phyloP scores from a whole-genome alignment of 225 moss, liverwort and hornwort genomes.

The Takakia lepidozioides region DNA sequence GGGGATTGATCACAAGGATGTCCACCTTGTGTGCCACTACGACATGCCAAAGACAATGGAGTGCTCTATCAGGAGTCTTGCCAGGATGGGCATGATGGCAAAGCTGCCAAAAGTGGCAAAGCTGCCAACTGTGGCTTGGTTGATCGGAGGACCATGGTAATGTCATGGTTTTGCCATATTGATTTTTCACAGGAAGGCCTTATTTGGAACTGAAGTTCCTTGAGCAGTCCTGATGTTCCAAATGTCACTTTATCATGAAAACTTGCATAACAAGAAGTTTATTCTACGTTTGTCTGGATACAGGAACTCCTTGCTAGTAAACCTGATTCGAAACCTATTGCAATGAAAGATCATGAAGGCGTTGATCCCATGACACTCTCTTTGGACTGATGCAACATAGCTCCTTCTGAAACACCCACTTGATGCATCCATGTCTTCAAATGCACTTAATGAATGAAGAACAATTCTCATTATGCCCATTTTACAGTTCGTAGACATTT shows the following conservation, averaged over 20 bases:
- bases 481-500: no score
- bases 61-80: constrained; percentile 77
- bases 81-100: constrained; percentile 65
- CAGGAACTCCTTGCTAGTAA: constrained; percentile 57
- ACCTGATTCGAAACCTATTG: constrained; percentile 29
- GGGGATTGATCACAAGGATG: constrained; percentile 82
- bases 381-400: no score
- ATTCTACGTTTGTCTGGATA: background rate
- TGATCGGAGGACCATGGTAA: constrained; percentile 50
- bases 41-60: constrained; percentile 72
- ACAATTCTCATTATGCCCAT: no score
- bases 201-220: no score
- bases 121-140: constrained; percentile 61
- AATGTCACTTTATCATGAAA: no score
- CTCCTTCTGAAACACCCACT: no score
- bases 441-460: no score
- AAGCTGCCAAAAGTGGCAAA: constrained; percentile 55
- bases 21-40: constrained; percentile 62
- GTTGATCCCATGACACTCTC: no score
- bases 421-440: no score
- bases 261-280: no score
- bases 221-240: no score
- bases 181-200: no score
- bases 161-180: background rate
- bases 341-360: constrained; percentile 44